These are phyloP conservation scores for Lipomyces spencermartinsiae DNA, from an alignment of 805 yeast species.

Conservation along the genomic window DNA sequence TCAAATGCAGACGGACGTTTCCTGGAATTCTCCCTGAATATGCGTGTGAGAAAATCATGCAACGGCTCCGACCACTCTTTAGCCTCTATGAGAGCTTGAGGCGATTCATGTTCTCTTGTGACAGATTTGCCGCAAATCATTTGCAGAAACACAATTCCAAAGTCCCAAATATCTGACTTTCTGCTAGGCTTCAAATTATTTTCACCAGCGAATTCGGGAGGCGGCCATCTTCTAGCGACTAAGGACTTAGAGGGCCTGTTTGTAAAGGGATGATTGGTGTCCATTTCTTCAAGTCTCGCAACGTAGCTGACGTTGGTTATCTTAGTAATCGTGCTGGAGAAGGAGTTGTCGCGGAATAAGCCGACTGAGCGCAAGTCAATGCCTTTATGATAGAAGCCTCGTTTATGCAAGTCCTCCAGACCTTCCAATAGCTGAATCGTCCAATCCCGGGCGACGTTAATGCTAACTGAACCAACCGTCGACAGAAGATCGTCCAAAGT, in stretches of 20 bases:
- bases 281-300: constrained; percentile 44
- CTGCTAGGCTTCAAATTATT: constrained; percentile 61
- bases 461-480: constrained; percentile 68
- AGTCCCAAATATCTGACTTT: constrained; percentile 92
- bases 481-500: constrained; percentile 69
- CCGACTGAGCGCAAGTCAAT: constrained; percentile 67
- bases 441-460: constrained; percentile 87
- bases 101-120: constrained; percentile 61
- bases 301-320: constrained; percentile 48
- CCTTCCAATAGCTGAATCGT: constrained; percentile 84
- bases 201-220: constrained; percentile 69
- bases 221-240: constrained; percentile 60
- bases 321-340: constrained; percentile 64
- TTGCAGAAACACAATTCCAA: constrained; percentile 79
- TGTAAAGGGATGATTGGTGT: constrained; percentile 45
- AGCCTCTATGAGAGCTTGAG: constrained; percentile 64
- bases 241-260: constrained; percentile 9
- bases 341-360: constrained; percentile 56
- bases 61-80: constrained; percentile 61
- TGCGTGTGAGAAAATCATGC: constrained; percentile 66
- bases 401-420: constrained; percentile 80
- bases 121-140: constrained; percentile 66
- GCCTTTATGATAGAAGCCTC: constrained; percentile 78
- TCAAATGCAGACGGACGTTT: constrained; percentile 85
- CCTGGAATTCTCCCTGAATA: constrained; percentile 68